Base-by-base conservation (phyloP, 2,329 filamentous ascomycete genomes). In the Capronia americana region DNA sequence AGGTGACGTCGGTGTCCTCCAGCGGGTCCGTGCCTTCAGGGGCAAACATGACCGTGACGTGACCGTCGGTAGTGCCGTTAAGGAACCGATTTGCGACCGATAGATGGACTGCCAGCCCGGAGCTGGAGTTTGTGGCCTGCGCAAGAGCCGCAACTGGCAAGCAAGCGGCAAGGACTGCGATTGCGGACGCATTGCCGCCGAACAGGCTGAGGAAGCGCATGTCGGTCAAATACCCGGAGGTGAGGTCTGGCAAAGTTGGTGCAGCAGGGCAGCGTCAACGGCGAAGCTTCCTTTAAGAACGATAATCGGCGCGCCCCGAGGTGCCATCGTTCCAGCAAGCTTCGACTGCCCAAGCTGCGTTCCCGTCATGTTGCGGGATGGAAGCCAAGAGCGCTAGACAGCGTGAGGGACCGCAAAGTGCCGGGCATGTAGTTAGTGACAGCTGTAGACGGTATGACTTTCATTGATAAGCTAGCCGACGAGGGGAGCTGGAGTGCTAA, bases 1-100 rank as follows among this genome's bases (percentile, higher is more conserved):
- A 58, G 14, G 44, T 54, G 44, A 67, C 64, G 14, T 67, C 64
- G 53, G 60, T 64, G 61, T 67, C 64, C n/a, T 67, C 64, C 50
- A 67, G 30, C 28, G 64, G 64, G 48, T 63, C 64, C 30, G 48
- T 46, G n/a, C 64, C 64, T 23, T 34, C 50, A 12, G 64, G 64
- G 14, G 64, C 61, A 30, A 67, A 63, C 55, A 67, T 32, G 51
- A 67, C 51, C 28, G 63, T 51, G 30, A 67, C 44, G 17, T 61
- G 64, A 8, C 64, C 64, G 34, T 67, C 64, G 7, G 41, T 63
- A 17, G 24, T 63, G 54, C 60, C 55, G 20, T 63, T 58, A 10
- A 67, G 41, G 24, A 67, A 23, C 12, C 34, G 34, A 44, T 64
- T 57, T 23, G 63, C 60, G 28, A 67, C 38, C 11, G 64, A 58